Evolutionary conservation across 2,329 filamentous ascomycete species (phyloP), one percentile per base, ranked within the genome.

Genomic region (Drechslera avenae): DNA sequence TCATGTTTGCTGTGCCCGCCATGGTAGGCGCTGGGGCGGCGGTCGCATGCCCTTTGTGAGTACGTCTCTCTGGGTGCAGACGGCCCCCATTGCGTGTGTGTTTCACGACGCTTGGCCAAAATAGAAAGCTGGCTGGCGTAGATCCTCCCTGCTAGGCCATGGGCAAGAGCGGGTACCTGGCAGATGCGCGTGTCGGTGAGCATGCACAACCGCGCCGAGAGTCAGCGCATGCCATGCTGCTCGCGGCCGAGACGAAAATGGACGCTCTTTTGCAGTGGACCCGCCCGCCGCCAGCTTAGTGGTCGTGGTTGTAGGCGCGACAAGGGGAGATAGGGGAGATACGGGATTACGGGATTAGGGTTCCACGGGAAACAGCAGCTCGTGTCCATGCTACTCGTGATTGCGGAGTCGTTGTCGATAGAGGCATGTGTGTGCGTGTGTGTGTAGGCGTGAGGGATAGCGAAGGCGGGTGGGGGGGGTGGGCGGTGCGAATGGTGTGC

Each of bases 21-120:
- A 28, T 28, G 7, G 26, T 28, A 28, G 26, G 26, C 26, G 26
- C 26, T 28, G 26, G 26, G 26, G 26, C 10, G 10, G 9, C 16
- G 39, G 39, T 34, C 23, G 31, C 41, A 41, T 10, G 5, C 7
- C 7, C 18, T 9, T 30, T 19, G 39, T 33, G 19, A 39, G 33
- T 14, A 42, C 52, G 32, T 52, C 50, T 56, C 46, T 51, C 46
- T 44, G 51, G 42, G 46, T 53, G 46, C 46, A 52, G 48, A 40
- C 46, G 18, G 55, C 57, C 50, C 39, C 50, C 41, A 59, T 39
- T 62, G 60, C 63, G 63, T 67, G 63, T 63, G 67, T 63, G 67
- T 68, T 69, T 70, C 68, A 63, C 54, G 50, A 62, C 64, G 57
- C 64, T 62, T 66, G 61, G 62, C 63, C 63, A 57, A 63, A 69